Conservation (phyloP, 2,329 filamentous ascomycete species). For the Colletotrichum noveboracense region DNA sequence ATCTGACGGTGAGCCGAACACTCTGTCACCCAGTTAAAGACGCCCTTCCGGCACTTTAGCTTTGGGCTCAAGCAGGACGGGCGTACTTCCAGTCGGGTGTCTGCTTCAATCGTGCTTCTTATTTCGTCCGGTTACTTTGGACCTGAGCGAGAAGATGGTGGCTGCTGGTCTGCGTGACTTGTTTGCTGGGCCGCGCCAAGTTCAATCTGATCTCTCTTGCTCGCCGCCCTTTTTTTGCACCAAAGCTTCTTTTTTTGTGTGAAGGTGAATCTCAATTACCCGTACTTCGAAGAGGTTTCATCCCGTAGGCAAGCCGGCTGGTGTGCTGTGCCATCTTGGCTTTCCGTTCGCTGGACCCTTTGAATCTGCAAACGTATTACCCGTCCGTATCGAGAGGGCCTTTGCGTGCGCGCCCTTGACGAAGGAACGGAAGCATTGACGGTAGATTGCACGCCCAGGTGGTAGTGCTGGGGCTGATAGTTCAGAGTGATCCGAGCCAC, state of each 20-base stretch:
- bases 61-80: slow-evolving; percentile 14
- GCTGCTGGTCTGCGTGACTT: background rate
- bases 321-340: background rate
- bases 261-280: background rate
- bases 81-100: slow-evolving; percentile 11
- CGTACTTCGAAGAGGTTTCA: slow-evolving; percentile 10
- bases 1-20: slow-evolving; percentile 22
- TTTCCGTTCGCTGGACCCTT: slow-evolving; percentile 6
- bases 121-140: slow-evolving; percentile 8
- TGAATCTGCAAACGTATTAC: background rate
- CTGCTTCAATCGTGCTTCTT: slow-evolving; percentile 4
- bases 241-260: background rate
- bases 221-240: background rate
- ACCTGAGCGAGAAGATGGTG: background rate
- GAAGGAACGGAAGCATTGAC: slow-evolving; percentile 2
- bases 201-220: slow-evolving; percentile 3
- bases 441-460: background rate
- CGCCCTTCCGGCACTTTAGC: slow-evolving; percentile 1
- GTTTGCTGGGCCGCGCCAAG: background rate
- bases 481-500: background rate
- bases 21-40: slow-evolving; percentile 5
- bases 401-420: background rate
- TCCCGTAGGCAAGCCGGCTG: slow-evolving; percentile 6
- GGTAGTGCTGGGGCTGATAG: background rate
- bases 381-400: background rate